Percentiles rank a stretch among this genome's conserved stretches.
These are phyloP conservation scores for Luffa aegyptiaca DNA, from an alignment of 306 rosid genomes.

Conservation along the genomic window DNA sequence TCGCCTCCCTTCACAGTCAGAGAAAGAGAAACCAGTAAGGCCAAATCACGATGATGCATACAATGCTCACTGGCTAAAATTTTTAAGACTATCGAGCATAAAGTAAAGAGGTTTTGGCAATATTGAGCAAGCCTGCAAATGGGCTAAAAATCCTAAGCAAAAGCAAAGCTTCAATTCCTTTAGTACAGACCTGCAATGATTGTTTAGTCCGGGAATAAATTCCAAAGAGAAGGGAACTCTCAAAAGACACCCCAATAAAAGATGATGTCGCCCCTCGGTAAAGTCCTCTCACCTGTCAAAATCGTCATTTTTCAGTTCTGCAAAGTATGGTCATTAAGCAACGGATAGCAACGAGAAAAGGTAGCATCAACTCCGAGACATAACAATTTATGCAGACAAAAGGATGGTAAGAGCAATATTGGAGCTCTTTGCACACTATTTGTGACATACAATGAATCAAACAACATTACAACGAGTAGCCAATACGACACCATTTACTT, in stretches of 20 bases:
- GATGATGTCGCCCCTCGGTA: conserved; percentile 95
- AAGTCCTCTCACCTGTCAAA: conserved; percentile 78
- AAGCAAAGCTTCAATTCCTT: conserved; percentile 14
- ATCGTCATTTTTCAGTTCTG: conserved; percentile 16
- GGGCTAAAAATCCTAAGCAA: conserved; percentile 11
- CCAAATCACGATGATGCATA: not conserved
- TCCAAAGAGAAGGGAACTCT: conserved; percentile 84
- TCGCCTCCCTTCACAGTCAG: conserved; percentile 49
- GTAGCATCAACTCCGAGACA: not conserved
- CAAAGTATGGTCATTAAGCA: not conserved
- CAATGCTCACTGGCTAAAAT: not conserved
- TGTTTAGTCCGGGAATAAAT: conserved; percentile 77
- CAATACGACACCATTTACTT: not conserved
- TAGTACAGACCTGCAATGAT: conserved; percentile 60
- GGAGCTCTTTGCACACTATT: not conserved
- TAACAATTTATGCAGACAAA: not conserved
- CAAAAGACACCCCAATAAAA: conserved; percentile 81
- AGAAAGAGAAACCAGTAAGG: conserved; percentile 3
- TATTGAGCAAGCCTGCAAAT: conserved; percentile 1
- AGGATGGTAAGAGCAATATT: not conserved
- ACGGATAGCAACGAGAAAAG: not conserved
- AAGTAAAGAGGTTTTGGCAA: not conserved
- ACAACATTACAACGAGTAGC: not conserved
- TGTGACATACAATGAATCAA: not conserved
- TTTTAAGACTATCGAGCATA: not conserved